Conservation (phyloP, 1,139 yeast species). For the Zygotorulaspora mrakii region DNA sequence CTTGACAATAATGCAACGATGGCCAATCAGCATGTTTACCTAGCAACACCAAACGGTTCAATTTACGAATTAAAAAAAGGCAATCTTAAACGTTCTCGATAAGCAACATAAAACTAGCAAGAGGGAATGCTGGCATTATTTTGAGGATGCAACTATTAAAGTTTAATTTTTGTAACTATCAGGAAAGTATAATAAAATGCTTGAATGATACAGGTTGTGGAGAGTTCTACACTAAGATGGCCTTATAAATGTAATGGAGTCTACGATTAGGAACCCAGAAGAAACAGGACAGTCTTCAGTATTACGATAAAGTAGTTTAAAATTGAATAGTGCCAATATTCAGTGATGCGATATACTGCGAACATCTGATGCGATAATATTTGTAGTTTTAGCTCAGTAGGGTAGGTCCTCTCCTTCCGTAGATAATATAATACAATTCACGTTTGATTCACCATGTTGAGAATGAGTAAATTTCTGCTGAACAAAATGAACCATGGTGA, state of each 20-base stretch:
- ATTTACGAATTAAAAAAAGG: no score
- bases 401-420: no score
- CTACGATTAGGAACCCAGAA: not conserved
- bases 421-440: not conserved
- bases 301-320: no score
- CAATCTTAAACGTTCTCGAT: no score
- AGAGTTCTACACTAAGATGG: not conserved
- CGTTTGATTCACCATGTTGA: not conserved
- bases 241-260: not conserved
- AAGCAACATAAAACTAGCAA: not conserved
- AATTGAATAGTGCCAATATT: no score
- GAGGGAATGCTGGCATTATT: not conserved
- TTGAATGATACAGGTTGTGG: not conserved
- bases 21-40: no score
- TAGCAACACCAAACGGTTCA: no score
- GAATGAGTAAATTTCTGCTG: not conserved
- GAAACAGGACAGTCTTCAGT: no score
- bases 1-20: no score
- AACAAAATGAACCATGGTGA: conserved; percentile 1
- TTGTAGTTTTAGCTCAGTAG: no score
- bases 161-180: not conserved
- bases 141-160: not conserved
- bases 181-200: conserved; percentile 1
- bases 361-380: no score
- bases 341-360: no score